Base-by-base conservation (phyloP, 2,329 filamentous ascomycete genomes). In the Cercospora zeina region DNA sequence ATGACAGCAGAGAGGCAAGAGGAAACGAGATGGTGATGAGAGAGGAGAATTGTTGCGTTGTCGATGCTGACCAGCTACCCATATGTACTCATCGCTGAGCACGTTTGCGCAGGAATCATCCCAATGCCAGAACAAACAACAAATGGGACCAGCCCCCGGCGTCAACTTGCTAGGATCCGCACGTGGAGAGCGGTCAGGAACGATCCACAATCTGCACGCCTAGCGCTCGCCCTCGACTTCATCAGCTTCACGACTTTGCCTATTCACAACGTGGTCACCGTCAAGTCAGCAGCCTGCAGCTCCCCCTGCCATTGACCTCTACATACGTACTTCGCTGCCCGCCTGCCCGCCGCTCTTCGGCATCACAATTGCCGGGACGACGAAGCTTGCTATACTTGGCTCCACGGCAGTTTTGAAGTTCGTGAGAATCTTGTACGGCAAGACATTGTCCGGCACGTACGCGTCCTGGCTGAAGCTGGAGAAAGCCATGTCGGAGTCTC, bases 401-500 rank as follows among this genome's bases (percentile, higher is more conserved):
- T 59, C 2, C 39, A 45, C 13, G 39, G 39, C 39, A 21, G 6
- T 21, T 45, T 21, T 45, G 36, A n/a, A n/a, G n/a, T 39, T 14
- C 16, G 19, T 14, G n/a, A 21, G 24, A 8, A 42, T 42, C 19
- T 57, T 45, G 2, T 57, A 10, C 13, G 39, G n/a, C 39, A 21
- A 45, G 39, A 45, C 39, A 30, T 65, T 64, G 31, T 62, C 19
- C 4, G 62, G 42, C 13, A 34, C 49, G 33, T 62, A 61, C 10
- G 55, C 36, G 55, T 8, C 62, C 34, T 14, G 59, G 58, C 16
- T 67, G 61, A 19, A 51, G 55, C 1, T 42, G 30, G 53, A 59
- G 58, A 56, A 64, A 65, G 24, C 65, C 65, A 36, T 67, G 49
- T 13, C 31, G 54, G 34, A 60, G n/a, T 31, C 24, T 54, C 47